Evolutionary conservation across 306 rosid species (phyloP).

Genomic region (Casuarina equisetifolia): DNA sequence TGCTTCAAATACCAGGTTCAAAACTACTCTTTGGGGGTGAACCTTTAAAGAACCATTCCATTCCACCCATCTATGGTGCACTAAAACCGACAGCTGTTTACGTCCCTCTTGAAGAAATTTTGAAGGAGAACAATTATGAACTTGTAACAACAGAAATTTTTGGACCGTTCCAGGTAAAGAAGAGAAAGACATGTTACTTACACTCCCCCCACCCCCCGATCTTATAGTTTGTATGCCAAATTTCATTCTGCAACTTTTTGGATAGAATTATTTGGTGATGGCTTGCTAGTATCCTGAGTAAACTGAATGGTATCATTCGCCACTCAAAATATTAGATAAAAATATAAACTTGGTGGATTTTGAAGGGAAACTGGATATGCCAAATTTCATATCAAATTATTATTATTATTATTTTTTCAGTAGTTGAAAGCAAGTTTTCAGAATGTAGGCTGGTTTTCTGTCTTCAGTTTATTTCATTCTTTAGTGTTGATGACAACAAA

Average conservation of each 20-base stretch:
- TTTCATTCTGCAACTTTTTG: not conserved
- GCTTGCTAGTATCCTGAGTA: not conserved
- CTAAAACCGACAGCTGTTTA: slow-evolving; percentile 81
- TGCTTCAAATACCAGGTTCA: slow-evolving; percentile 83
- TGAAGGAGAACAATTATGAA: slow-evolving; percentile 68
- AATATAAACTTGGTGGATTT: not conserved
- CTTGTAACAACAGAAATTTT: slow-evolving; percentile 92
- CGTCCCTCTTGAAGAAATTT: slow-evolving; percentile 81
- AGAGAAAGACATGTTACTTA: not conserved
- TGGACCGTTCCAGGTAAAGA: slow-evolving; percentile 89
- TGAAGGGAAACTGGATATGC: not conserved
- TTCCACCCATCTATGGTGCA: slow-evolving; percentile 83
- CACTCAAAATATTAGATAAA: not conserved
- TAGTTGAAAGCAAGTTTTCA: not conserved
- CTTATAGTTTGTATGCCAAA: not conserved
- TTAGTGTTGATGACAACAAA: not conserved
- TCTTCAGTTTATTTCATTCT: not conserved
- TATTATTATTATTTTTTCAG: not conserved
- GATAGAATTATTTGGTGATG: not conserved
- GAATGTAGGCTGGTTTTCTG: not conserved
- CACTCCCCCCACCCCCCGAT: not conserved
- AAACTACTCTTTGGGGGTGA: slow-evolving; percentile 87
- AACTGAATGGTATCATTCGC: not conserved
- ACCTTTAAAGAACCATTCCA: slow-evolving; percentile 73
- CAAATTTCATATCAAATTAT: not conserved